Base-by-base conservation (phyloP, 768 basidiomycete species). In the Tylopilus felleus region DNA sequence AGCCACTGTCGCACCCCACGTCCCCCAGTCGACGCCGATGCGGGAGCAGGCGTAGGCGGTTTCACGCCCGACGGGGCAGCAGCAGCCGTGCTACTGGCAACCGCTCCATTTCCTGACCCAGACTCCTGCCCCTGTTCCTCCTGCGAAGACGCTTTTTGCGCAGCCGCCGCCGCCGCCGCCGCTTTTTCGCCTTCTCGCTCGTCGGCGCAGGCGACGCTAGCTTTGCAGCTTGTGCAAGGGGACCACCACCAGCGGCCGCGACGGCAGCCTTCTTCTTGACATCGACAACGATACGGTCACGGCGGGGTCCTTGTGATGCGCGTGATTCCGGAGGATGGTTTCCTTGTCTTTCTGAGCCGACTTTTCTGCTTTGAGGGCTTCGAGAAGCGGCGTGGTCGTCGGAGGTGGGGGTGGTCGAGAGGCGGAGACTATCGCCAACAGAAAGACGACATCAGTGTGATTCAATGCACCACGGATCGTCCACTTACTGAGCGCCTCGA, bases 301-400 rank as follows among this genome's bases (percentile, higher is more conserved):
- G 7, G 66, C 59, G 47, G 70, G 67, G 35, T 83, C 83, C 64
- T 84, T 85, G 72, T 87, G 85, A 65, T 88, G 88, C 0, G 82
- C 79, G 36, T 90, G 87, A 52, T 83, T 87, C 36, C 86, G 82
- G 29, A 84, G 73, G 53, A 86, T 89, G 27, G 82, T 73, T 61
- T 86, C 85, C 63, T 84, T 90, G 66, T 88, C 90, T 62, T 80
- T 85, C 62, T 83, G 80, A 0, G 82, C 80, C 7, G 78, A 66
- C 51, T 74, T 74, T 69, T 92, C 88, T 0, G 90, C 89, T 60
- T 93, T 91, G 58, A 98, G 84, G 1, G 94, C 92, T 65, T 96
- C 95, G 44, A 99, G 83, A 21, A 98, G 81, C 0, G 96, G 96
- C 0, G 96, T 97, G 0, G 89, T 87, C 58, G 86, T 94, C 2